These are phyloP conservation scores for Xenosphaeropsis pyriputrescens DNA, from an alignment of 2,329 filamentous ascomycete species.

Conservation along the genomic window DNA sequence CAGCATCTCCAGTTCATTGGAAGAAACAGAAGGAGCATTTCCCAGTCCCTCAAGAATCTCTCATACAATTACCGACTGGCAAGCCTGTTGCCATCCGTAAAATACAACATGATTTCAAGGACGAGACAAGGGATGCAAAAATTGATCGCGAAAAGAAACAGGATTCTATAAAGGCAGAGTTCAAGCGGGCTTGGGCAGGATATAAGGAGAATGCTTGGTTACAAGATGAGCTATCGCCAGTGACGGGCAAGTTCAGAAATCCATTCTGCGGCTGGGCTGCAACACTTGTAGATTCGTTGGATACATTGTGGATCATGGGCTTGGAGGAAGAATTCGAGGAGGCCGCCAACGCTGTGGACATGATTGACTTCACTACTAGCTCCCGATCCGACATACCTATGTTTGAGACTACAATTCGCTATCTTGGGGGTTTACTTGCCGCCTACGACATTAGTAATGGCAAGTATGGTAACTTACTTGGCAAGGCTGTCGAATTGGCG, in stretches of 20 bases:
- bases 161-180: conserved; percentile 54
- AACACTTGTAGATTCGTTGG: conserved; percentile 68
- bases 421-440: conserved; percentile 71
- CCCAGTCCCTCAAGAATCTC: conserved; percentile 53
- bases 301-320: conserved; percentile 81
- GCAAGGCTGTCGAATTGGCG: conserved; percentile 58
- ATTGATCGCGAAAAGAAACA: conserved; percentile 50
- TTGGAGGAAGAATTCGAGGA: conserved; percentile 67
- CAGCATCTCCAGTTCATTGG: conserved; percentile 45
- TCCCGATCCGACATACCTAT: conserved; percentile 59
- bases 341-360: conserved; percentile 51
- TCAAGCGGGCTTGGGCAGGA: conserved; percentile 66
- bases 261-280: conserved; percentile 89
- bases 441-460: conserved; percentile 77
- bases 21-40: conserved; percentile 59
- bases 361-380: conserved; percentile 74
- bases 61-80: conserved; percentile 64
- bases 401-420: conserved; percentile 86
- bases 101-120: conserved; percentile 61
- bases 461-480: conserved; percentile 48
- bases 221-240: conserved; percentile 73
- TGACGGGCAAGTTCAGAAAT: conserved; percentile 52
- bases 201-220: conserved; percentile 72
- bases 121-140: conserved; percentile 45
- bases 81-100: conserved; percentile 54